phyloP scores from a whole-genome alignment of 2,329 filamentous ascomycete species.

The Cercospora sp. region DNA sequence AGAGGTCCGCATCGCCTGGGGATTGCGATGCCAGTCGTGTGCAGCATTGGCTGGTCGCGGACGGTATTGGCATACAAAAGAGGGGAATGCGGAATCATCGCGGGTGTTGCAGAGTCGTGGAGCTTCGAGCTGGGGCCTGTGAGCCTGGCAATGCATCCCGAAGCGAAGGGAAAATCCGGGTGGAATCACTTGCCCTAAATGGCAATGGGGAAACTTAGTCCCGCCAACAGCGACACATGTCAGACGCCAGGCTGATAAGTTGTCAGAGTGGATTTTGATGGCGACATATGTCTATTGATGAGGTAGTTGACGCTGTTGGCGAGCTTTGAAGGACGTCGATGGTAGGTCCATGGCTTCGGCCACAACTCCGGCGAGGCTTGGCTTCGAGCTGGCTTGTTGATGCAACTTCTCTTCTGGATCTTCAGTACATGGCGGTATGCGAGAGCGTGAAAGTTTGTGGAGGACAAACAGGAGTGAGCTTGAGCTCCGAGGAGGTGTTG shows the following conservation, averaged over 20 bases:
- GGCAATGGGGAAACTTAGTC: neutral
- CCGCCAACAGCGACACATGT: neutral
- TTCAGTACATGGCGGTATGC: neutral
- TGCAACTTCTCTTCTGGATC: neutral
- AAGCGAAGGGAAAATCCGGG: conserved; percentile 13
- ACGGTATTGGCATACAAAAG: conserved; percentile 10
- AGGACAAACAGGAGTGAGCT: neutral
- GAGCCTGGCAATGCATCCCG: neutral
- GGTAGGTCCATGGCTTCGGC: neutral
- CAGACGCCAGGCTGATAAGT: neutral
- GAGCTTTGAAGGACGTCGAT: neutral
- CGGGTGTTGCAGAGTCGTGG: neutral
- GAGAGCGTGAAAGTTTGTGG: neutral
- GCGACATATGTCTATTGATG: neutral
- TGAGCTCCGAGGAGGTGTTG: neutral
- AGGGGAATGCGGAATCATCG: conserved; percentile 16
- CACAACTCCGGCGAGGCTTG: neutral
- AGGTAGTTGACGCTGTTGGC: neutral
- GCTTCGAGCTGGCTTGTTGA: neutral
- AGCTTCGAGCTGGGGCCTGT: neutral
- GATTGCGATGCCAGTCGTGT: neutral
- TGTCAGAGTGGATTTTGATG: neutral
- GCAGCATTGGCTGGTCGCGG: neutral
- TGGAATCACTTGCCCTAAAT: neutral
- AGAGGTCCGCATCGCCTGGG: conserved; percentile 2